Conservation (phyloP, 163 green algal genomes). For the Chlamydomonas reinhardtii region DNA sequence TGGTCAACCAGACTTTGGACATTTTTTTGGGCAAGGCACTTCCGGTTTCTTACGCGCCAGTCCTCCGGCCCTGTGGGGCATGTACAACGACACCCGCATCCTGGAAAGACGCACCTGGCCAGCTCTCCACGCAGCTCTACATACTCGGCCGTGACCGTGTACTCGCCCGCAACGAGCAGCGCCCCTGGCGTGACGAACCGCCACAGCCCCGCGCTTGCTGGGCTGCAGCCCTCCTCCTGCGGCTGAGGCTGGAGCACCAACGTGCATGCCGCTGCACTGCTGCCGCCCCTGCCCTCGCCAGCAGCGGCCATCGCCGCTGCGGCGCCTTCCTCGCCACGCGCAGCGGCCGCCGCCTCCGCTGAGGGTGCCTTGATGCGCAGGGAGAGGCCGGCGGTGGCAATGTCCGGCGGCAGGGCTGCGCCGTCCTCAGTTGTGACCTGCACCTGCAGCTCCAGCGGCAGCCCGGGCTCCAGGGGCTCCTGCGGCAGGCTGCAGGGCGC, state of each 20-base stretch:
- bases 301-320: not conserved
- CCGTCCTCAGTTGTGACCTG: constrained; percentile 74
- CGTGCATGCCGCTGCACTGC: constrained; percentile 15
- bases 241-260: constrained; percentile 40
- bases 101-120: constrained; percentile 4
- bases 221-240: constrained; percentile 9
- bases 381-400: constrained; percentile 54
- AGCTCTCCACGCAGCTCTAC: constrained; percentile 62
- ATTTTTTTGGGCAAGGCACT: no score
- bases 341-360: constrained; percentile 18
- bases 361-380: constrained; percentile 63
- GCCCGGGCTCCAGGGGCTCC: constrained; percentile 39
- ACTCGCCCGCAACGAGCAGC: constrained; percentile 68
- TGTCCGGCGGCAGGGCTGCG: constrained; percentile 62
- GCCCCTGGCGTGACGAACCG: constrained; percentile 41
- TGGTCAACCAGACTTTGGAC: no score
- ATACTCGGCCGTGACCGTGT: constrained; percentile 74
- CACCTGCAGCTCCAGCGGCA: constrained; percentile 16
- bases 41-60: no score
- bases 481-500: constrained; percentile 46
- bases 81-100: no score
- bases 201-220: constrained; percentile 5
- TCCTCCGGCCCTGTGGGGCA: no score
- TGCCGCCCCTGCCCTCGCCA: not conserved
- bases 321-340: not conserved